Base-by-base conservation (phyloP, 2,329 filamentous ascomycete species). In the Setomelanomma holmii region DNA sequence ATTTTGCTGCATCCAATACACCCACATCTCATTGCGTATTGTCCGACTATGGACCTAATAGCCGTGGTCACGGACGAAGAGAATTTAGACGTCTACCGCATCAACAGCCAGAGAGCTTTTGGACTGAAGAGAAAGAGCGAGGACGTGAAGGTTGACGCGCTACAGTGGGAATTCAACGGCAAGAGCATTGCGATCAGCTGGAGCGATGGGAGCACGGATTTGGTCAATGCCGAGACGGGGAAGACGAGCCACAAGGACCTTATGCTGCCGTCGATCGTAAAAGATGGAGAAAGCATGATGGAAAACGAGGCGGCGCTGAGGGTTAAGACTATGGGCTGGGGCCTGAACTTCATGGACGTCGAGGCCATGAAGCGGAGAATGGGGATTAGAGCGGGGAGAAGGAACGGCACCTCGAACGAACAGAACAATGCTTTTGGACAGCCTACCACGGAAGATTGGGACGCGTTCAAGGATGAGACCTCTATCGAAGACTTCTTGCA, bases 11-110 rank as follows among this genome's bases (percentile, higher is more conserved):
- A 77, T 58, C 77, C 80, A 20, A 80, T 86, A 19, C 80, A 84
- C 33, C 76, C 80, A 30, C 78, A 80, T 40, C 82, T 89, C 44
- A 80, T 93, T 27, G 82, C 87, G 21, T 91, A 89, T 74, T 96
- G 91, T 74, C 91, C 93, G 14, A 89, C 87, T 7, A 90, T 96
- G 79, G 91, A 97, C 75, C 81, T 98, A 40, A 82, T 89, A n/a
- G 87, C 88, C 4, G 81, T 92, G 11, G 89, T 89, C 11, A 84
- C 82, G n/a, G 80, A 82, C 14, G 84, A 86, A 54, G 86, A 86
- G 42, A 86, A 86, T 43, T 79, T 97, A 16, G 82, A 89, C 60
- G 86, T 96, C 38, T 93, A 89, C 75, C 84, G 93, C 42, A 83
- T 93, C 14, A 90, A 89, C 55, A 89, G 88, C 1, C 91, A 97